Base-by-base conservation (phyloP, 306 rosid genomes). In the Rosa chinensis region DNA sequence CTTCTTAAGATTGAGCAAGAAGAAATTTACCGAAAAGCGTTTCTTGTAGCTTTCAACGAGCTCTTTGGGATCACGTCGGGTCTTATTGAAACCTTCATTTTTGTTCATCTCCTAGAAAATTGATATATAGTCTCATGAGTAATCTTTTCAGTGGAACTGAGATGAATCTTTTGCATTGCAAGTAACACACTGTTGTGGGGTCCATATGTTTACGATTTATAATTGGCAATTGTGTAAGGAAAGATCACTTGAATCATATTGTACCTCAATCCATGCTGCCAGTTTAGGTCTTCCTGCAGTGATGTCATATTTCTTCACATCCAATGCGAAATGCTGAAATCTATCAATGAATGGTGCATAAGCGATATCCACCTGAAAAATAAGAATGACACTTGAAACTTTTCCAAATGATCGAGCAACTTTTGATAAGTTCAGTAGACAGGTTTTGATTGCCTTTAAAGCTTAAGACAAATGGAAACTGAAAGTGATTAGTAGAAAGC, bases 271-370 rank as follows among this genome's bases (percentile, higher is more conserved):
- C 95, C 93, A 93, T 77, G 85, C 87, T 23, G 87, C 85, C 66
- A 91, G 82, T 73, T 81, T 93, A 76, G 98, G 90, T 68, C 97
- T 89, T 77, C 94, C 90, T 6, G 72, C 79, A 76, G 86, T 79
- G 75, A 93, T 87, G 88, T 91, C 91, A 52, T 89, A 89, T 63
- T 82, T 83, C 81, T 85, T 90, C 80, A 89, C 91, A 52, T 89
- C 93, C 81, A 76, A 58, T 43, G 89, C 74, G 85, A 87, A 82
- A 44, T 84, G 86, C 55, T 82, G 93, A 78, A 85, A 93, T 87
- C 97, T 91, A 82, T 90, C 98, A n/a, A 91, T 74, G 77, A 91
- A 91, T 18, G 98, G 96, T 62, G 87, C 91, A 78, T 93, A 91
- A 70, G 97, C 98, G 81, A 93, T 92, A 81, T 90, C 98, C 85